These are phyloP conservation scores for Tricholoma matsutake DNA, from an alignment of 768 basidiomycete genomes.

Conservation along the genomic window DNA sequence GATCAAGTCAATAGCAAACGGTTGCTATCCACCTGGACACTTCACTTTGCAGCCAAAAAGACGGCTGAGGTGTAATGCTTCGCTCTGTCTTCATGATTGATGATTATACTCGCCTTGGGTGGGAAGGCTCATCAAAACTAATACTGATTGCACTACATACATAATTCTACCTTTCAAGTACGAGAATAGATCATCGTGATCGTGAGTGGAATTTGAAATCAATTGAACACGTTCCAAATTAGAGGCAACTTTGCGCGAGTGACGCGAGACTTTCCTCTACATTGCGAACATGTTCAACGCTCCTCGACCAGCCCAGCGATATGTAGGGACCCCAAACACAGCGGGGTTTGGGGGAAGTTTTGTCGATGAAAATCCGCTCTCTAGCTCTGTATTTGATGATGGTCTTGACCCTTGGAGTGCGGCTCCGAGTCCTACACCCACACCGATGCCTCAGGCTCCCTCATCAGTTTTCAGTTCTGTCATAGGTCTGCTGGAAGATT, in stretches of 20 bases:
- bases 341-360: slow-evolving; percentile 65
- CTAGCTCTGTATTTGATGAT: slow-evolving; percentile 74
- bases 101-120: not conserved
- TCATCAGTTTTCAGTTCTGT: slow-evolving; percentile 62
- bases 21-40: slow-evolving; percentile 85
- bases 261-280: not conserved
- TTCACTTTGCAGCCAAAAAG: slow-evolving; percentile 85
- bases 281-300: slow-evolving; percentile 75
- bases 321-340: slow-evolving; percentile 50
- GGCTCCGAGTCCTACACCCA: slow-evolving; percentile 67
- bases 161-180: slow-evolving; percentile 4
- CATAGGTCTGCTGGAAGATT: slow-evolving; percentile 46
- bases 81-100: not conserved
- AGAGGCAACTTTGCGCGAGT: not conserved
- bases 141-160: slow-evolving; percentile 12
- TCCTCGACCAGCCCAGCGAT: slow-evolving; percentile 70
- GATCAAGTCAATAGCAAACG: slow-evolving; percentile 82
- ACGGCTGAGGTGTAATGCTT: slow-evolving; percentile 37
- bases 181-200: not conserved
- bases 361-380: slow-evolving; percentile 74
- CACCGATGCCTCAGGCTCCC: slow-evolving; percentile 49
- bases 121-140: slow-evolving; percentile 1
- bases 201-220: not conserved
- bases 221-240: not conserved
- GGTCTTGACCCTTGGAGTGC: slow-evolving; percentile 80